Conservation (phyloP, 495 filamentous ascomycete genomes). For the Talaromyces nanjingensis region DNA sequence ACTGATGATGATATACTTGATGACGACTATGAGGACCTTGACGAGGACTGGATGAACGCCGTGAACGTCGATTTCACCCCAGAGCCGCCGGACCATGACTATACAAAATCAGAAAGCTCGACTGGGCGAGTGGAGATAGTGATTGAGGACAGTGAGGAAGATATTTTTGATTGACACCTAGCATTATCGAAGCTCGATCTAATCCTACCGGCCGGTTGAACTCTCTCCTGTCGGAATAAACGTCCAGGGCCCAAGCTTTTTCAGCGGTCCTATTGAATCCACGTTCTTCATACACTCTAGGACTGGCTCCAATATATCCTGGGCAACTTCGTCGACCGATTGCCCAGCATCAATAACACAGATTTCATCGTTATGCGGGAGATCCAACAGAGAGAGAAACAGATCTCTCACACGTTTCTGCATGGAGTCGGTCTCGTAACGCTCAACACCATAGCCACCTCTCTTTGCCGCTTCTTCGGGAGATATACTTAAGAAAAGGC, state of each 20-base stretch:
- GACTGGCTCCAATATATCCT: conserved; percentile 51
- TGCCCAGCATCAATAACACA: conserved; percentile 45
- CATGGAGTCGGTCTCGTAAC: conserved; percentile 82
- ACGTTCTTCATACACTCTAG: conserved; percentile 36
- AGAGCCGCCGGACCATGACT: conserved; percentile 14
- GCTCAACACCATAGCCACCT: conserved; percentile 80
- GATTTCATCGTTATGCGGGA: conserved; percentile 30
- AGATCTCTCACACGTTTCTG: conserved; percentile 70
- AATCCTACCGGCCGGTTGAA: not conserved
- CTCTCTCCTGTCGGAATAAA: conserved; percentile 12
- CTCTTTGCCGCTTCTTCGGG: conserved; percentile 63
- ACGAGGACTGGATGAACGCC: conserved; percentile 29
- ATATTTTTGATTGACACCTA: conserved; percentile 39
- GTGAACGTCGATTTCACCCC: conserved; percentile 31
- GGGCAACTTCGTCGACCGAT: conserved; percentile 49
- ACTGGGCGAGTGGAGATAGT: conserved; percentile 31
- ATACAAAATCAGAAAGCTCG: conserved; percentile 10
- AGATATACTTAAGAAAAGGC: conserved; percentile 77
- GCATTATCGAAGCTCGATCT: not conserved
- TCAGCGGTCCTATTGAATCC: conserved; percentile 29
- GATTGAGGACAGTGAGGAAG: conserved; percentile 59
- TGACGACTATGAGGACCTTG: conserved; percentile 25
- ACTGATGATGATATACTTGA: conserved; percentile 16
- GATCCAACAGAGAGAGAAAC: conserved; percentile 47
- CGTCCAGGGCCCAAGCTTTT: conserved; percentile 34